Percentiles rank a stretch among this genome's conserved stretches.
phyloP scores from a whole-genome alignment of 106 monocot genomes.

The Acorus calamus region DNA sequence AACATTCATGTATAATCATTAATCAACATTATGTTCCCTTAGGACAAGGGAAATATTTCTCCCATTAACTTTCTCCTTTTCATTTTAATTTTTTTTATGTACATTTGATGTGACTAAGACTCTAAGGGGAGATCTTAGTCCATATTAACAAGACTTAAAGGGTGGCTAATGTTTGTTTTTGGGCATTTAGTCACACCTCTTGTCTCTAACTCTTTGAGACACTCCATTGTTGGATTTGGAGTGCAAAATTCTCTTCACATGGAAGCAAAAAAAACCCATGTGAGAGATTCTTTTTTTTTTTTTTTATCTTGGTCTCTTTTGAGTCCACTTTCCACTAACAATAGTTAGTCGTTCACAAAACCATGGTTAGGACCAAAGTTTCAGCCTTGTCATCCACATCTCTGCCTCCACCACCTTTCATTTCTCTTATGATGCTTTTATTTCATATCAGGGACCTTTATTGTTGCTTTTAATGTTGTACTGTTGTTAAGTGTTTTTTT shows the following conservation, averaged over 20 bases:
- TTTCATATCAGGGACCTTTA: too few relatives aligned
- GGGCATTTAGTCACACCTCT: slow-evolving; percentile 19
- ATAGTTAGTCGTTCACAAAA: neutral
- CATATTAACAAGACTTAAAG: slow-evolving; percentile 12
- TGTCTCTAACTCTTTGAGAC: slow-evolving; percentile 7
- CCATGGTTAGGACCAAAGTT: slow-evolving; percentile 40
- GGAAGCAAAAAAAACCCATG: slow-evolving; percentile 5
- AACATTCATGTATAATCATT: too few relatives aligned
- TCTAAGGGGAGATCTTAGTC: slow-evolving; percentile 21
- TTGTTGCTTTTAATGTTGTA: too few relatives aligned
- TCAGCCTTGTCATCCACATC: too few relatives aligned
- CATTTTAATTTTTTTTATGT: slow-evolving; percentile 9
- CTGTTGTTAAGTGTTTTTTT: too few relatives aligned
- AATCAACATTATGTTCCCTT: too few relatives aligned
- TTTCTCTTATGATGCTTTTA: too few relatives aligned
- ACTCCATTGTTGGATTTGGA: slow-evolving; percentile 33
- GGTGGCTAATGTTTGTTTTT: slow-evolving; percentile 36
- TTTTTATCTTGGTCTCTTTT: slow-evolving; percentile 24
- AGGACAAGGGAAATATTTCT: slow-evolving; percentile 11
- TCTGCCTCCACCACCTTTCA: too few relatives aligned
- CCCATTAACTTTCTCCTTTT: slow-evolving; percentile 11
- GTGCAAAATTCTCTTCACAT: slow-evolving; percentile 3
- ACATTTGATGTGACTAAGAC: slow-evolving; percentile 19
- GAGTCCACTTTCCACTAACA: neutral
- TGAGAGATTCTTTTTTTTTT: slow-evolving; percentile 13